Conservation (phyloP, 176 grass and related monocot genomes). For the Alloteropsis semialata region DNA sequence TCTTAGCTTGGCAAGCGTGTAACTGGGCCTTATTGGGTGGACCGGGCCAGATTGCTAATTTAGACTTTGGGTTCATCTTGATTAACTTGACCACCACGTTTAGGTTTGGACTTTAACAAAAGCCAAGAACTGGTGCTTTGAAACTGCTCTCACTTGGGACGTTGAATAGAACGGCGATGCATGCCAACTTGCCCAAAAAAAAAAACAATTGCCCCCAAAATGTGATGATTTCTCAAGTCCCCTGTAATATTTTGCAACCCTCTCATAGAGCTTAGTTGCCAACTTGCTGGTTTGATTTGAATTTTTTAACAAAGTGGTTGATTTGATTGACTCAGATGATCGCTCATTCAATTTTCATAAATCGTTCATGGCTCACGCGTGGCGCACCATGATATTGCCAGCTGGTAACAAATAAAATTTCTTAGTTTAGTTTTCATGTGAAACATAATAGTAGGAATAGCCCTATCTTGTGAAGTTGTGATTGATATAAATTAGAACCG, state of each 20-base stretch:
- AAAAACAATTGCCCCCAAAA: no score
- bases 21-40: not conserved
- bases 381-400: not conserved
- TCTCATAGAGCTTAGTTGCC: not conserved
- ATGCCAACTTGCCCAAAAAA: not conserved
- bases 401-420: not conserved
- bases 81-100: constrained; percentile 2
- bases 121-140: not conserved
- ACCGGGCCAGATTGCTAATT: not conserved
- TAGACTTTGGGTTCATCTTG: not conserved
- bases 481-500: not conserved
- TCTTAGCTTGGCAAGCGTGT: not conserved
- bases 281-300: not conserved
- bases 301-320: not conserved
- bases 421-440: not conserved
- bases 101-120: not conserved
- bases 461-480: not conserved
- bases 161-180: not conserved
- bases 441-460: not conserved
- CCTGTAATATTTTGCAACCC: not conserved
- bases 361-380: not conserved
- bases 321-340: not conserved
- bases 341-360: not conserved
- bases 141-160: not conserved
- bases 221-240: not conserved